These are phyloP conservation scores for Hemileia vastatrix DNA, from an alignment of 1,284 basidiomycete genomes.

Conservation along the genomic window DNA sequence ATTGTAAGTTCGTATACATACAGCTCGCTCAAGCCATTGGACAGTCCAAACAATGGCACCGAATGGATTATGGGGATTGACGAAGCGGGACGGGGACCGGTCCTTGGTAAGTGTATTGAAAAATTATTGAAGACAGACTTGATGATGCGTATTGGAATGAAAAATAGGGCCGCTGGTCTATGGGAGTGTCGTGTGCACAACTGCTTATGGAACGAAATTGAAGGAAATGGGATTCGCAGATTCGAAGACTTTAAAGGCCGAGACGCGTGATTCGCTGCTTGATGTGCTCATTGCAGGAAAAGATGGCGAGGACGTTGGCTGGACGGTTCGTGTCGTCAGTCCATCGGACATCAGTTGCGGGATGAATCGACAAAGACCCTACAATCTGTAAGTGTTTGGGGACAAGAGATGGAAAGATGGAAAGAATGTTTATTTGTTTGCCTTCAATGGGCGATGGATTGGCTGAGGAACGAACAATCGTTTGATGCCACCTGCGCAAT, in stretches of 20 bases:
- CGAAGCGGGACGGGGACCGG: conserved; percentile 90
- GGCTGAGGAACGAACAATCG: conserved; percentile 64
- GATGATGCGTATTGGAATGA: neutral
- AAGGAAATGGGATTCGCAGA: conserved; percentile 87
- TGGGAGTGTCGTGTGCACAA: conserved; percentile 83
- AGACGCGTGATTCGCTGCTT: conserved; percentile 40
- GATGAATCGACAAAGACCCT: conserved; percentile 74
- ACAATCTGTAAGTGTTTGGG: conserved; percentile 67
- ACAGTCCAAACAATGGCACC: no score
- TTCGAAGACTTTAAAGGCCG: conserved; percentile 77
- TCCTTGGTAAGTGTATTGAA: conserved; percentile 54
- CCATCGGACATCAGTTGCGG: conserved; percentile 83
- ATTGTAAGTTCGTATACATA: no score
- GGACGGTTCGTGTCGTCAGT: conserved; percentile 75
- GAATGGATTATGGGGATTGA: conserved; percentile 77
- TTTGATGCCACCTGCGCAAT: conserved; percentile 67
- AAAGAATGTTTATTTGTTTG: neutral
- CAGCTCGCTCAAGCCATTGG: no score
- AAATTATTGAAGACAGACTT: neutral
- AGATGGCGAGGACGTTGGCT: conserved; percentile 54
- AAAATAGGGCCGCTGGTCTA: conserved; percentile 70
- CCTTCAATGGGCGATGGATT: neutral
- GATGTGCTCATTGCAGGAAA: conserved; percentile 31
- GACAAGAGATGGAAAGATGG: no score
- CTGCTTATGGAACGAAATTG: conserved; percentile 62